phyloP scores from a whole-genome alignment of 1,139 yeast genomes.

The Blastobotrys illinoisensis region DNA sequence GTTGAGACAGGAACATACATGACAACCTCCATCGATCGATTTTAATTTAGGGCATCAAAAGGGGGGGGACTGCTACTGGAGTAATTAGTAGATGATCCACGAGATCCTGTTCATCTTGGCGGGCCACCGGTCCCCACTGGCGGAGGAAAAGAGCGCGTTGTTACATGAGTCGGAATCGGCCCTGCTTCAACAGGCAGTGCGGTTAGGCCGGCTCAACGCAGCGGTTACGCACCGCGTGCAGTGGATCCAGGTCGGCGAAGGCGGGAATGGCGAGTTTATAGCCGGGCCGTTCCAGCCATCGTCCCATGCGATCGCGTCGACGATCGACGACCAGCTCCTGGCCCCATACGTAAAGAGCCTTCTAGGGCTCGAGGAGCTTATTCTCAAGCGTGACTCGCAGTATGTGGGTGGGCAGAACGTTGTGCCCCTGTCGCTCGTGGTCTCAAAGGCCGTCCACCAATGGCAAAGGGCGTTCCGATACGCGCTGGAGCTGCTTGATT shows the following conservation, averaged over 20 bases:
- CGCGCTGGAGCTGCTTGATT: slow-evolving; percentile 14
- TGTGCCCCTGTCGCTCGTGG: slow-evolving; percentile 21
- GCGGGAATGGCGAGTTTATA: slow-evolving; percentile 5
- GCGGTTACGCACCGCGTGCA: slow-evolving; percentile 11
- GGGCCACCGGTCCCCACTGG: slow-evolving; percentile 22
- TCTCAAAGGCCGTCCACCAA: slow-evolving; percentile 16
- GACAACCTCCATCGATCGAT: background rate
- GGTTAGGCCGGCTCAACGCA: slow-evolving; percentile 18
- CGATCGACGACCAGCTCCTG: slow-evolving; percentile 14
- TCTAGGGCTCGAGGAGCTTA: slow-evolving; percentile 18
- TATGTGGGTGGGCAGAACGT: slow-evolving; percentile 24
- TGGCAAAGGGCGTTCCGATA: slow-evolving; percentile 23
- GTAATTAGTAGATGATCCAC: slow-evolving; percentile 17
- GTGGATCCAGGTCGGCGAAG: slow-evolving; percentile 12
- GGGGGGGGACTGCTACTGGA: too few species aligned
- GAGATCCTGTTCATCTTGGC: slow-evolving; percentile 23
- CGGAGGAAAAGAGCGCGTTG: slow-evolving; percentile 11
- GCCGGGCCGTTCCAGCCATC: slow-evolving; percentile 19
- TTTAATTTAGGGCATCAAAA: too few species aligned
- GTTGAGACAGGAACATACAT: background rate
- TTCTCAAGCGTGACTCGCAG: slow-evolving; percentile 19
- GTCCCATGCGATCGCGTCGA: slow-evolving; percentile 20
- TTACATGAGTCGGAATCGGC: slow-evolving; percentile 19
- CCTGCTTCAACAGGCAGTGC: slow-evolving; percentile 18
- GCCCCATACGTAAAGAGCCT: slow-evolving; percentile 15